phyloP scores from a whole-genome alignment of 768 basidiomycete species.

The Daedalea quercina region DNA sequence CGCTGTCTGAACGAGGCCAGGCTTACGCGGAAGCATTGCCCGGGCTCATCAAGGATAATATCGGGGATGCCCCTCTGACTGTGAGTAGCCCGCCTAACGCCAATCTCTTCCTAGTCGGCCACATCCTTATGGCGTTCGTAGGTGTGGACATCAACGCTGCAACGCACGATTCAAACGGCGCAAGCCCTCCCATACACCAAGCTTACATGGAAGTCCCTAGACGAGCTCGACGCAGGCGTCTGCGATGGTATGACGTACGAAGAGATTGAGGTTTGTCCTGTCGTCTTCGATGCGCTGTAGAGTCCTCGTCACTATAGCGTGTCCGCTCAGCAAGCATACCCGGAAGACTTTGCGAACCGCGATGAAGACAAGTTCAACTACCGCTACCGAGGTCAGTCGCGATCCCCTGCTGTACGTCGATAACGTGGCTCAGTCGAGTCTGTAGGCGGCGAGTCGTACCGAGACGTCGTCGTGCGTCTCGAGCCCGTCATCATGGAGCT shows the following conservation, averaged over 20 bases:
- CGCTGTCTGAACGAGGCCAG: slow-evolving; percentile 77
- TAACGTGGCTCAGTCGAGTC: neutral
- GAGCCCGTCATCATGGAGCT: slow-evolving; percentile 99
- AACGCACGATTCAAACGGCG: slow-evolving; percentile 89
- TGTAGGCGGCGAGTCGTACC: slow-evolving; percentile 88
- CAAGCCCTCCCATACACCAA: slow-evolving; percentile 78
- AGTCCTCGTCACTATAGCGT: neutral
- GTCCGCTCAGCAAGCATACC: slow-evolving; percentile 70
- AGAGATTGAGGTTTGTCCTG: slow-evolving; percentile 72
- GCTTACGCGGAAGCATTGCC: slow-evolving; percentile 85
- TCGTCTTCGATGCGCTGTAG: neutral
- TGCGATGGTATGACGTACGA: slow-evolving; percentile 99
- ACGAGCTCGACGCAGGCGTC: slow-evolving; percentile 97
- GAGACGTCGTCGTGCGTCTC: slow-evolving; percentile 90
- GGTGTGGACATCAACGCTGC: slow-evolving; percentile 99
- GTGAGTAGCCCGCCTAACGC: slow-evolving; percentile 34
- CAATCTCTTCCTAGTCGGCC: neutral
- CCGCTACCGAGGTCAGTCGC: slow-evolving; percentile 67
- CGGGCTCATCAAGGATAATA: slow-evolving; percentile 79
- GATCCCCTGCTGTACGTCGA: neutral
- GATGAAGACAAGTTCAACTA: slow-evolving; percentile 99
- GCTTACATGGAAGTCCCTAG: slow-evolving; percentile 96
- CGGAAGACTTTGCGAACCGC: slow-evolving; percentile 96
- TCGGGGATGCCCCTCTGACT: slow-evolving; percentile 83
- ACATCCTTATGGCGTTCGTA: slow-evolving; percentile 22